These are phyloP conservation scores for Bipolaris victoriae DNA, from an alignment of 2,329 filamentous ascomycete genomes.

Conservation along the genomic window DNA sequence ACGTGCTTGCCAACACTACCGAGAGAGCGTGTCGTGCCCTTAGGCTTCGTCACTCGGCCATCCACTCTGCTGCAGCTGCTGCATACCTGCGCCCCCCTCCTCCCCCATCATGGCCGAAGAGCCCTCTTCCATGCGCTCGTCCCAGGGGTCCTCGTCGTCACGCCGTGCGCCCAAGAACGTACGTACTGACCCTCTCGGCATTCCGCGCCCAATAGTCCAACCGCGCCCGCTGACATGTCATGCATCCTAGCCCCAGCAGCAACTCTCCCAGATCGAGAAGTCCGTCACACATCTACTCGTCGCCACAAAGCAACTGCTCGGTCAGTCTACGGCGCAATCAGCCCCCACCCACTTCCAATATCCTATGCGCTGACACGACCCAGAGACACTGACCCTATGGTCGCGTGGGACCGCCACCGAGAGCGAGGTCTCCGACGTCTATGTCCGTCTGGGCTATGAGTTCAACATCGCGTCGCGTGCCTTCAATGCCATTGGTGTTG, in stretches of 20 bases:
- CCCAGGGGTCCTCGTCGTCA: slow-evolving; percentile 55
- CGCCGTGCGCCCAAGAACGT: slow-evolving; percentile 47
- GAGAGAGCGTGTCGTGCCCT: slow-evolving; percentile 21
- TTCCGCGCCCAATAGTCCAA: slow-evolving; percentile 11
- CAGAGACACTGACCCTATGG: slow-evolving; percentile 95
- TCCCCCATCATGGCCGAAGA: slow-evolving; percentile 34
- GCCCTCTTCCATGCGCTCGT: slow-evolving; percentile 35
- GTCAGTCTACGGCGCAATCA: slow-evolving; percentile 22
- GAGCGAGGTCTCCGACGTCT: slow-evolving; percentile 95
- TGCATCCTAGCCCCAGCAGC: slow-evolving; percentile 66
- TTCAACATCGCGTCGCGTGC: slow-evolving; percentile 99
- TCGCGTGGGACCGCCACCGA: slow-evolving; percentile 91
- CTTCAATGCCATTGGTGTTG: slow-evolving; percentile 95
- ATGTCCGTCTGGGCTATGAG: slow-evolving; percentile 95
- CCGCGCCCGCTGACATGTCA: slow-evolving; percentile 23
- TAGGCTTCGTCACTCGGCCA: slow-evolving; percentile 19
- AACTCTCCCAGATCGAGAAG: slow-evolving; percentile 97
- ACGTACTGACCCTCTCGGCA: slow-evolving; percentile 23
- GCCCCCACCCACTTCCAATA: slow-evolving; percentile 2
- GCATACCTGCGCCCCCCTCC: slow-evolving; percentile 23
- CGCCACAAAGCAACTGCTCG: slow-evolving; percentile 92
- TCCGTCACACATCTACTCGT: slow-evolving; percentile 92
- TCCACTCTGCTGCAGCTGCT: slow-evolving; percentile 24
- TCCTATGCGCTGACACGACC: slow-evolving; percentile 20
- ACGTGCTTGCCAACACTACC: slow-evolving; percentile 22